phyloP scores from a whole-genome alignment of 2,329 filamentous ascomycete genomes.

The Phaeophleospora eucalypticola region DNA sequence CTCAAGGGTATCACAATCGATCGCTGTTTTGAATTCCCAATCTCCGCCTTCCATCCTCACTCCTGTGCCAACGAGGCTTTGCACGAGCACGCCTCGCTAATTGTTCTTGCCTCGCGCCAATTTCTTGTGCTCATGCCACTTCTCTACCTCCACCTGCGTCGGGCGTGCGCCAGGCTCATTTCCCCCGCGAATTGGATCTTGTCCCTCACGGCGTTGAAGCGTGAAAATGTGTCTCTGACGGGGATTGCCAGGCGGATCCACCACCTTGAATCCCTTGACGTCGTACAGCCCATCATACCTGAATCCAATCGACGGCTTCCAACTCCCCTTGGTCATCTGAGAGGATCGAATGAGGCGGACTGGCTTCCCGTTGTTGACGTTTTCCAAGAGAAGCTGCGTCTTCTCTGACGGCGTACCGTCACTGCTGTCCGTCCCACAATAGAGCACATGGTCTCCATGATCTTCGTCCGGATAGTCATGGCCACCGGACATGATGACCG shows the following conservation, averaged over 20 bases:
- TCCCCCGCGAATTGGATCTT: constrained; percentile 46
- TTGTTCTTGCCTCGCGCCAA: constrained; percentile 13
- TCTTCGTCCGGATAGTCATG: constrained; percentile 47
- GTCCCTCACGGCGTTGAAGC: constrained; percentile 41
- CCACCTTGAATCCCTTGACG: constrained; percentile 37
- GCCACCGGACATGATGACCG: constrained; percentile 51
- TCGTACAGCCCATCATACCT: constrained; percentile 57
- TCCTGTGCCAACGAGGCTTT: not conserved
- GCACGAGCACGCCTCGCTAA: too few species aligned
- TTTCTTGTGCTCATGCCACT: constrained; percentile 22
- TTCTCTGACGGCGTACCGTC: constrained; percentile 32
- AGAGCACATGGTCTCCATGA: constrained; percentile 46
- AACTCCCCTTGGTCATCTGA: constrained; percentile 40
- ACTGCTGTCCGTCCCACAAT: constrained; percentile 48
- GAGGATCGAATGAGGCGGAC: constrained; percentile 51
- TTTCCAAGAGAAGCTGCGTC: constrained; percentile 45
- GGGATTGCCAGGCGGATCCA: constrained; percentile 37
- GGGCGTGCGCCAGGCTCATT: constrained; percentile 40
- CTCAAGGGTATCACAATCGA: not conserved
- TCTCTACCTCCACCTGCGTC: constrained; percentile 38
- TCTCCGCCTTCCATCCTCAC: not conserved
- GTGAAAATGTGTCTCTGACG: constrained; percentile 48
- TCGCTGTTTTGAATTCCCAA: too few species aligned
- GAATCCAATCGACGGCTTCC: constrained; percentile 47
- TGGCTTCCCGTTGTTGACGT: constrained; percentile 33